Evolutionary conservation across 2,329 filamentous ascomycete species (phyloP), one percentile per base, ranked within the genome.

Genomic region (Graphilbum ipis-grandicollis): DNA sequence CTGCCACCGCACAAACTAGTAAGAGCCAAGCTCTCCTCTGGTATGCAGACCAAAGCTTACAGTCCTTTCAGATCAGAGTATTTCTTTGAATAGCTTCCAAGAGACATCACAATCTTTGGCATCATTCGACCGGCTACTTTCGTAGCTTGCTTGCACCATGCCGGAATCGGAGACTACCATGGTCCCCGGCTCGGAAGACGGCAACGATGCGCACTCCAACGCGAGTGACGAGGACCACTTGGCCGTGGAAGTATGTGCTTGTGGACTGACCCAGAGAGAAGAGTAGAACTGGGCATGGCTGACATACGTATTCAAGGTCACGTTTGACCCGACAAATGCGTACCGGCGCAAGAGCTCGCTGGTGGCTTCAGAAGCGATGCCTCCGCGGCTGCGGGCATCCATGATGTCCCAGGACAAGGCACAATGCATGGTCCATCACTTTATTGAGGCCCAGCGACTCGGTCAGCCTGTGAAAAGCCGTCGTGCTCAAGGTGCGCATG

Each of bases 301-400:
- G 22, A 34, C 28, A 17, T n/a, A n/a, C n/a, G n/a, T n/a, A n/a
- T 31, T 31, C 6, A 19, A 72, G 70, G 72, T 79, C 35, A 63
- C 71, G 18, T 78, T 79, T 47, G 73, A 79, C 42, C 56, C 67
- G 2, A 55, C 63, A 29, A 75, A 68, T 44, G 62, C 65, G 0
- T 73, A 76, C 47, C 68, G 75, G 18, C 66, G 75, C 40, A 79
- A 79, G 56, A 76, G 71, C 48, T 79, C 74, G 12, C 60, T 79
- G 34, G 68, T 76, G 12, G 51, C 62, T 5, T 57, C 58, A 34
- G 70, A 76, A 22, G 48, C 57, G 3, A 47, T 55, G 14, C 43
- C 49, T 8, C 59, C 60, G 5, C 44, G 57, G 35, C 47, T 59
- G 9, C 50, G 49, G 7, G 47, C 51, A 31, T 53, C 22, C 35